phyloP scores from a whole-genome alignment of 352 stramenopile species.

The Phytophthora tentaculata region DNA sequence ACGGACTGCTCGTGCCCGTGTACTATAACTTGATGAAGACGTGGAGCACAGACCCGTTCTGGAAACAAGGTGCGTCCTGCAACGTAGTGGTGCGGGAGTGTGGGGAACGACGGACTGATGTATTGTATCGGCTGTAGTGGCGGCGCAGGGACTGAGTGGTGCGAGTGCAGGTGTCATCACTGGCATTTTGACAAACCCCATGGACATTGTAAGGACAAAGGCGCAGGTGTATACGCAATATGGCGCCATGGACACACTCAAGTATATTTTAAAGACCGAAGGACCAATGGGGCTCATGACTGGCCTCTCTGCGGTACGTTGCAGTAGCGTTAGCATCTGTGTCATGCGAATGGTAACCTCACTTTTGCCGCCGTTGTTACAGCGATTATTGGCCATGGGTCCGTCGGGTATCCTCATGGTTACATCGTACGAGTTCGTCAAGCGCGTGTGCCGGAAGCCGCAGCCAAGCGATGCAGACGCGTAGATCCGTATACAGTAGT shows the following conservation, averaged over 20 bases:
- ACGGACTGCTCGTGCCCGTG: slow-evolving; percentile 78
- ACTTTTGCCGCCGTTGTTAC: slow-evolving; percentile 4
- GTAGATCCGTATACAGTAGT: slow-evolving; percentile 26
- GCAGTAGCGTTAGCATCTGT: neutral
- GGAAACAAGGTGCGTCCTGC: slow-evolving; percentile 73
- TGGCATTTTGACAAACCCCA: slow-evolving; percentile 83
- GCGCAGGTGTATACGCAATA: slow-evolving; percentile 89
- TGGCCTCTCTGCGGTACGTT: slow-evolving; percentile 76
- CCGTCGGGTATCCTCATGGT: slow-evolving; percentile 88
- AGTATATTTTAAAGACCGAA: slow-evolving; percentile 84
- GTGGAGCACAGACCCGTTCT: slow-evolving; percentile 72
- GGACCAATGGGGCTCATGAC: slow-evolving; percentile 82
- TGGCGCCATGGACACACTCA: slow-evolving; percentile 79
- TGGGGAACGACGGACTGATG: neutral
- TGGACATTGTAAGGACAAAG: slow-evolving; percentile 90
- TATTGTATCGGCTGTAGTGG: slow-evolving; percentile 39
- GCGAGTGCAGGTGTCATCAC: slow-evolving; percentile 82
- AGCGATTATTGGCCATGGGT: slow-evolving; percentile 84
- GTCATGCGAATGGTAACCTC: slow-evolving; percentile 5
- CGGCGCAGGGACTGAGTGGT: slow-evolving; percentile 79
- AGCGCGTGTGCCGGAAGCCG: slow-evolving; percentile 81
- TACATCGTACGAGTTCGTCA: slow-evolving; percentile 91
- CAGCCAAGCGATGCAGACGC: slow-evolving; percentile 33
- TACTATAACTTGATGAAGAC: slow-evolving; percentile 70
- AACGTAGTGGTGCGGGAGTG: neutral